Conservation (phyloP, 768 basidiomycete species). For the Lactarius hatsudake region DNA sequence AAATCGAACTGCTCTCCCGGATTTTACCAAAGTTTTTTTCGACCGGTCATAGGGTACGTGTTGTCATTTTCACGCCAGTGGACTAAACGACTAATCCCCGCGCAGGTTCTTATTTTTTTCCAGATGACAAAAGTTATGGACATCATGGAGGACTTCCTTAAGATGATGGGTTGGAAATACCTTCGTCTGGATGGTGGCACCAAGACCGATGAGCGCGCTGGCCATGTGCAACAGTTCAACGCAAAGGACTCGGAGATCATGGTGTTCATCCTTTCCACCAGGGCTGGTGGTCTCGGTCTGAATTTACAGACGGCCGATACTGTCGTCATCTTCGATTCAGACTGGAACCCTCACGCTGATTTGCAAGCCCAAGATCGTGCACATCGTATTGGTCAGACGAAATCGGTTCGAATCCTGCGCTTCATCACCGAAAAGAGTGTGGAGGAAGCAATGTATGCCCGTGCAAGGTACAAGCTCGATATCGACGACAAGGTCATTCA, state of each 20-base stretch:
- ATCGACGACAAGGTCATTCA: slow-evolving; percentile 99
- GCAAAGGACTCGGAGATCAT: slow-evolving; percentile 83
- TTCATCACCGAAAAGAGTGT: slow-evolving; percentile 98
- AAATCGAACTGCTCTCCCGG: slow-evolving; percentile 87
- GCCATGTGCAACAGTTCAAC: slow-evolving; percentile 84
- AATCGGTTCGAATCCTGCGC: slow-evolving; percentile 92
- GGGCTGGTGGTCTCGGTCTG: slow-evolving; percentile 92
- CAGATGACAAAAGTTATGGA: slow-evolving; percentile 99
- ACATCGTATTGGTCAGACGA: slow-evolving; percentile 99
- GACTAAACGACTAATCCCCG: not conserved
- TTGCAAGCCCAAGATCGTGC: slow-evolving; percentile 99
- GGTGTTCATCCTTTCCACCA: slow-evolving; percentile 91
- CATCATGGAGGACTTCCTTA: slow-evolving; percentile 94
- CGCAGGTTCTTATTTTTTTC: slow-evolving; percentile 95
- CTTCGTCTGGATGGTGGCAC: slow-evolving; percentile 95
- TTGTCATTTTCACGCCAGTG: slow-evolving; percentile 5
- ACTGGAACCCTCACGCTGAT: slow-evolving; percentile 99
- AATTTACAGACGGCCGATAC: slow-evolving; percentile 91
- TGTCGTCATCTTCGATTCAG: slow-evolving; percentile 83
- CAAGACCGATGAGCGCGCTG: slow-evolving; percentile 92
- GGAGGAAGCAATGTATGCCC: slow-evolving; percentile 95
- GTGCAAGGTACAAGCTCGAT: slow-evolving; percentile 93
- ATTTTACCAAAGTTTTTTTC: slow-evolving; percentile 94
- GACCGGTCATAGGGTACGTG: slow-evolving; percentile 80
- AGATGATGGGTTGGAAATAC: slow-evolving; percentile 81